These are phyloP conservation scores for Penicillium odoratum DNA, from an alignment of 495 filamentous ascomycete genomes.

Conservation along the genomic window DNA sequence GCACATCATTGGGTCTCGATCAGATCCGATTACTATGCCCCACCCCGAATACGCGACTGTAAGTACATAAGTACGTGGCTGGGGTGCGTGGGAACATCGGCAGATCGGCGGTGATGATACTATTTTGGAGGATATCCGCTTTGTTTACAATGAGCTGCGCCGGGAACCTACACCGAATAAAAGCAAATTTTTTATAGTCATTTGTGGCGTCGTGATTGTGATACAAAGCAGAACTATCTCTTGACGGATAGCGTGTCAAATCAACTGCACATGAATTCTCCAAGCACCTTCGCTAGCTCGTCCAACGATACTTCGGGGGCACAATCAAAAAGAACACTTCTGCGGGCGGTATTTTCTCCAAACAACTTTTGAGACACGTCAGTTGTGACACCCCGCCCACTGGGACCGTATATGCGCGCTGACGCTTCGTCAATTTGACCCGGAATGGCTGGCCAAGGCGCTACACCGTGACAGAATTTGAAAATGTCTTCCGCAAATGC, in stretches of 20 bases:
- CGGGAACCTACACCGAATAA: background rate
- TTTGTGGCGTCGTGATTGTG: background rate
- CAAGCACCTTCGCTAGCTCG: slow-evolving; percentile 25
- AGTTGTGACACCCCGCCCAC: slow-evolving; percentile 9
- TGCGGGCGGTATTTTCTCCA: slow-evolving; percentile 25
- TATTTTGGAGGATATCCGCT: background rate
- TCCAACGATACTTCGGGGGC: slow-evolving; percentile 23
- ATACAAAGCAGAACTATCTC: background rate
- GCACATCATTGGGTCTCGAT: background rate
- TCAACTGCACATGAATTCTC: background rate
- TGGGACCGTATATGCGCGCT: slow-evolving; percentile 31
- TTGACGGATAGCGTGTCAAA: background rate
- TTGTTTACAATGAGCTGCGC: background rate
- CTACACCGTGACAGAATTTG: slow-evolving; percentile 42
- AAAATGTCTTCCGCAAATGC: slow-evolving; percentile 45
- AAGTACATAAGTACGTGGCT: background rate
- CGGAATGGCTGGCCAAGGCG: slow-evolving; percentile 34
- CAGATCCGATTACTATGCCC: background rate
- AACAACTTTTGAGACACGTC: slow-evolving; percentile 16
- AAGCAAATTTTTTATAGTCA: background rate
- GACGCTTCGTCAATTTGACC: slow-evolving; percentile 18
- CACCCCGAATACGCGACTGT: background rate
- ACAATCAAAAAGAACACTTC: slow-evolving; percentile 25
- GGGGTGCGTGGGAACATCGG: background rate
- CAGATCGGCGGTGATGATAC: background rate